Evolutionary conservation across 306 rosid genomes (phyloP).

Genomic region (Cercis canadensis): DNA sequence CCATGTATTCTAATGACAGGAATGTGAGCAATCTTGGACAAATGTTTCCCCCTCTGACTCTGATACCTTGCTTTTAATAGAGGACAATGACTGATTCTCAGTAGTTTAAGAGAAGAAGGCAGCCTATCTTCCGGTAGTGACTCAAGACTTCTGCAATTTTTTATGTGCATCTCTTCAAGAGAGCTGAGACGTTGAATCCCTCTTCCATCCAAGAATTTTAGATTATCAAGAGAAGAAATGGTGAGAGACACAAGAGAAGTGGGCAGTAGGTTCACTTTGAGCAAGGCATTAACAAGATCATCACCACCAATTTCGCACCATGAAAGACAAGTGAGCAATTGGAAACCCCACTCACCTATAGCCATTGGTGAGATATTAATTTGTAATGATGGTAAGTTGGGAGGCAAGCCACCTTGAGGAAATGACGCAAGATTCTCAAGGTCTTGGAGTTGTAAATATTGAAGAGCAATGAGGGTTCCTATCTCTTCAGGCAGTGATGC

Average conservation of each 20-base stretch:
- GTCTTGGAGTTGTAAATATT: too few relatives aligned
- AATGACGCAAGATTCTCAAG: too few relatives aligned
- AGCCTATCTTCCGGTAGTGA: too few relatives aligned
- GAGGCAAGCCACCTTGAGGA: too few relatives aligned
- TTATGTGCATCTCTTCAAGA: too few relatives aligned
- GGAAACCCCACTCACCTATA: too few relatives aligned
- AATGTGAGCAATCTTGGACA: not conserved
- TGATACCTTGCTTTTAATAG: not conserved
- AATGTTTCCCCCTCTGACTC: not conserved
- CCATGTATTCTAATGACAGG: not conserved
- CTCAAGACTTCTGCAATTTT: too few relatives aligned
- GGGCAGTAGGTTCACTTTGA: not conserved
- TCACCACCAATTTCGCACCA: not conserved
- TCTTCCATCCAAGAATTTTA: slow-evolving; percentile 1
- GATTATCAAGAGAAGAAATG: not conserved
- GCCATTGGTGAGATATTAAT: too few relatives aligned
- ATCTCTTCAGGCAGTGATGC: not conserved
- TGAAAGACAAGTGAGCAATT: not conserved
- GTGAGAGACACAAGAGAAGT: slow-evolving; percentile 3
- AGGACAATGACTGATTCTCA: not conserved
- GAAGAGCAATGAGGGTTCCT: too few relatives aligned
- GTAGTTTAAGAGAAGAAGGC: too few relatives aligned
- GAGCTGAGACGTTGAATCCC: not conserved
- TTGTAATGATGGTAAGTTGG: too few relatives aligned
- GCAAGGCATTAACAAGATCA: slow-evolving; percentile 8